Base-by-base conservation (phyloP, 352 stramenopile genomes). In the Globisporangium acanthophoron region DNA sequence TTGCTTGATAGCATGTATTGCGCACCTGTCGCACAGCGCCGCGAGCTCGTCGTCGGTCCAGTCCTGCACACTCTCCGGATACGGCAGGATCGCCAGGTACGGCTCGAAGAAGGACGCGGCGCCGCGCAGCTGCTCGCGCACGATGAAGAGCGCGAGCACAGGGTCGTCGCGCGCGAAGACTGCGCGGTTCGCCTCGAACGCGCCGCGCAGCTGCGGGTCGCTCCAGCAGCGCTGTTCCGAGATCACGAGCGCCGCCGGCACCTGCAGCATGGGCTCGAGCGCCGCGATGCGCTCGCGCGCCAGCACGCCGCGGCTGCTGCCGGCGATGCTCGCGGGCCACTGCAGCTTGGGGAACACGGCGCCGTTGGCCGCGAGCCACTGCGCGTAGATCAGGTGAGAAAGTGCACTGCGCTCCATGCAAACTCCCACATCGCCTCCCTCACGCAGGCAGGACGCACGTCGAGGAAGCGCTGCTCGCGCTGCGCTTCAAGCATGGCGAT, bases 91-190 rank as follows among this genome's bases (percentile, higher is more conserved):
- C 48, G 61, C 48, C 18, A 97, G 60, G 64, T 97, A 97, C 47
- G 91, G 91, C n/a, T 67, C 55, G 63, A 83, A 97, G 74, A 96
- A 96, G 41, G 81, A 94, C n/a, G 62, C 58, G 13, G 82, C 69
- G 4, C 66, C 76, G 11, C 70, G 64, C 6, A 78, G 59, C 48
- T 90, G 58, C 66, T 97, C 86, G 12, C 80, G 81, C 58, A 92
- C 76, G 1, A 97, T 61, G 52, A 92, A 97, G 24, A 97, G 65
- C 53, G 77, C 72, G 27, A 97, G 59, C 18, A 96, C 68, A 11
- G 85, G 78, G 64, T 97, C 90, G 58, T 92, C 85, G 27, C 78
- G 73, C 20, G 83, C 54, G 43, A 92, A 93, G 0, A 93, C 69
- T 58, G 86, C 76, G 51, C 69, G 59, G 59, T 92, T 84, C 21